Base-by-base conservation (phyloP, 108 stramenopile species). In the Parietichytrium sp. region DNA sequence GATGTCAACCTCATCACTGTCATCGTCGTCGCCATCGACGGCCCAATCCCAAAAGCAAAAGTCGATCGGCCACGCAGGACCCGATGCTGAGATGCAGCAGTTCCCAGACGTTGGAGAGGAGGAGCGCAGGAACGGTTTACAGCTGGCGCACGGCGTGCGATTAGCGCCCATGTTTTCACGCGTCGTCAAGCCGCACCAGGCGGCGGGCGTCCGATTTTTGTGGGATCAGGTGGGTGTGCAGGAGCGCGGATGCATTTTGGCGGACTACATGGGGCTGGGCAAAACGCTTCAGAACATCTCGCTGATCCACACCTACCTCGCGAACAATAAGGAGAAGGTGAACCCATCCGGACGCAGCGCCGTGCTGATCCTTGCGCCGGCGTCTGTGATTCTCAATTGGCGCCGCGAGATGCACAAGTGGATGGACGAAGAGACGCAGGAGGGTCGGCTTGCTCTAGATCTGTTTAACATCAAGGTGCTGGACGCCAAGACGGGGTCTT, bases 241-340 rank as follows among this genome's bases (percentile, higher is more conserved):
- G 2, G 38, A 72, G 38, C 3, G 50, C 25, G 79, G 79, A 33
- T 80, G 81, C 61, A 31, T 82, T 38, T 48, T 82, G 20, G 81
- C 81, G 0, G 81, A 82, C 50, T 48, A 82, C 30, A 82, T 82
- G 81, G 81, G 81, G 25, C 81, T 82, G 1, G 81, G 81, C 1
- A 82, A 82, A 36, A 82, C 81, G 4, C 49, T 82, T 6, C 81
- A 82, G 50, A 29, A 48, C 29, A 82, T 82, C 25, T 61, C 54
- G 4, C 31, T 77, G 29, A 27, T 82, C 20, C 51, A 53, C 29
- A 48, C 80, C 36, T 78, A 29, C 25, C 26, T 78, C 4, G 20
- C 18, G 23, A 10, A 78, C 25, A 20, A 78, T 7, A 48, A 49
- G 20, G 78, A 48, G 15, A 27, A 78, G 47, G 20, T 18, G 4